Evolutionary conservation across 2,329 filamentous ascomycete genomes (phyloP).

Genomic region (Ascochyta lentis): DNA sequence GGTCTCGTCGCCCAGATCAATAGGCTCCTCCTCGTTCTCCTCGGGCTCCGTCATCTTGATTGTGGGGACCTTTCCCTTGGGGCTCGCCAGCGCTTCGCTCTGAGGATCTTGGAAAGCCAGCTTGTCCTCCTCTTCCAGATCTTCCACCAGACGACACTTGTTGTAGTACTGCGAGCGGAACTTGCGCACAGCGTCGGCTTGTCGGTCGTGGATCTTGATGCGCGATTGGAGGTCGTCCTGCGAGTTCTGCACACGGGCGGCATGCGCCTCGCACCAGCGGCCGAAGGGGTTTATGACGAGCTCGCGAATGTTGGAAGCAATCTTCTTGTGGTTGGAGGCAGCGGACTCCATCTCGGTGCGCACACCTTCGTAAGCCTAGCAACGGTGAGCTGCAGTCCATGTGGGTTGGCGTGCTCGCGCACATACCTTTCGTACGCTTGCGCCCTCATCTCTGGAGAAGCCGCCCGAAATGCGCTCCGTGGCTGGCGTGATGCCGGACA

Average conservation of each 20-base stretch:
- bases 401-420: background rate
- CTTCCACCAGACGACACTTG: slow-evolving; percentile 94
- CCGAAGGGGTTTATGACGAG: slow-evolving; percentile 93
- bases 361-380: slow-evolving; percentile 92
- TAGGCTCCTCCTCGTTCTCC: slow-evolving; percentile 75
- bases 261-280: slow-evolving; percentile 95
- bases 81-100: slow-evolving; percentile 57
- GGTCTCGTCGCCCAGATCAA: slow-evolving; percentile 88
- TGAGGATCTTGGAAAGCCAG: slow-evolving; percentile 90
- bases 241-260: slow-evolving; percentile 86
- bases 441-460: slow-evolving; percentile 90
- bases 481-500: slow-evolving; percentile 80
- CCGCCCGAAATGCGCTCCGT: slow-evolving; percentile 84
- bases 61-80: slow-evolving; percentile 72
- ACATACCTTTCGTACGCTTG: slow-evolving; percentile 88
- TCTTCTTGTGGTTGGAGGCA: slow-evolving; percentile 88
- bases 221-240: slow-evolving; percentile 91
- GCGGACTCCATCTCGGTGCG: slow-evolving; percentile 92
- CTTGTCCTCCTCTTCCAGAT: slow-evolving; percentile 98
- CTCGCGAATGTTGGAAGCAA: slow-evolving; percentile 94
- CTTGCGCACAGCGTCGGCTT: slow-evolving; percentile 89
- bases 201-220: slow-evolving; percentile 91
- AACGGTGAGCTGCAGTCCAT: slow-evolving; percentile 8
- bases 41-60: slow-evolving; percentile 82
- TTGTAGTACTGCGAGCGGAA: slow-evolving; percentile 97